A percentile compares a stretch with the other conserved stretches of the same genome.
Evolutionary conservation across 805 yeast genomes (phyloP).

Genomic region (Saccharomycopsis fodiens): DNA sequence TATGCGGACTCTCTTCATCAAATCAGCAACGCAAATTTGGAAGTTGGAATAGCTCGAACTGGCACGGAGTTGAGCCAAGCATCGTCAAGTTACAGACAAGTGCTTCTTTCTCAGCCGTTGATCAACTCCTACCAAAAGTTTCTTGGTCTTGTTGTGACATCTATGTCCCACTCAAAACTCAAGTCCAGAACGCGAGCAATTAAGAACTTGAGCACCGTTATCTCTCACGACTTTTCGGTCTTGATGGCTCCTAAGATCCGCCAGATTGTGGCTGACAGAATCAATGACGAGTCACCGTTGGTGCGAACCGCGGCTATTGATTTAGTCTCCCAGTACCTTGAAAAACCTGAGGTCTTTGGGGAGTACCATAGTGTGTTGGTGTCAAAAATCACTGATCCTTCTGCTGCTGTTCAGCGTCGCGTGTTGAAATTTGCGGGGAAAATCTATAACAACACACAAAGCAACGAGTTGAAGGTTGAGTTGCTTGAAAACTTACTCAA

Average conservation of each 20-base stretch:
- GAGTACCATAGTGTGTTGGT: conserved; percentile 29
- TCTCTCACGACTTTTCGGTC: conserved; percentile 45
- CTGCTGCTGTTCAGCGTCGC: conserved; percentile 52
- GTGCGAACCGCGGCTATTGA: conserved; percentile 75
- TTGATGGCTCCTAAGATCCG: conserved; percentile 44
- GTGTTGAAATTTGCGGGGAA: conserved; percentile 44
- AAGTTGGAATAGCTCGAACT: background rate
- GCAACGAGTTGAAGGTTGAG: conserved; percentile 29
- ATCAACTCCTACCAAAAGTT: conserved; percentile 43
- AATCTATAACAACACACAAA: conserved; percentile 35
- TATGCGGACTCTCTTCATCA: conserved; percentile 6
- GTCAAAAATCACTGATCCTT: conserved; percentile 30
- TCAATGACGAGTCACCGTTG: conserved; percentile 57
- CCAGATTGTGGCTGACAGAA: conserved; percentile 40
- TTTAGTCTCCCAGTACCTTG: conserved; percentile 43
- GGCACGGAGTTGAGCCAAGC: background rate
- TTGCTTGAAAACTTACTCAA: conserved; percentile 46
- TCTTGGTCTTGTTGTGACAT: conserved; percentile 39
- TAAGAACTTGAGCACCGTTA: conserved; percentile 49
- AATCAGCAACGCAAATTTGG: background rate
- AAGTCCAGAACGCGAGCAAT: conserved; percentile 58
- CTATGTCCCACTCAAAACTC: conserved; percentile 41
- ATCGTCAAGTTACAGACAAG: conserved; percentile 1
- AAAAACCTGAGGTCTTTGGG: conserved; percentile 35
- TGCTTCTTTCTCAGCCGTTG: conserved; percentile 21